phyloP scores from a whole-genome alignment of 345 rosid genomes.

The Pistacia integerrima region DNA sequence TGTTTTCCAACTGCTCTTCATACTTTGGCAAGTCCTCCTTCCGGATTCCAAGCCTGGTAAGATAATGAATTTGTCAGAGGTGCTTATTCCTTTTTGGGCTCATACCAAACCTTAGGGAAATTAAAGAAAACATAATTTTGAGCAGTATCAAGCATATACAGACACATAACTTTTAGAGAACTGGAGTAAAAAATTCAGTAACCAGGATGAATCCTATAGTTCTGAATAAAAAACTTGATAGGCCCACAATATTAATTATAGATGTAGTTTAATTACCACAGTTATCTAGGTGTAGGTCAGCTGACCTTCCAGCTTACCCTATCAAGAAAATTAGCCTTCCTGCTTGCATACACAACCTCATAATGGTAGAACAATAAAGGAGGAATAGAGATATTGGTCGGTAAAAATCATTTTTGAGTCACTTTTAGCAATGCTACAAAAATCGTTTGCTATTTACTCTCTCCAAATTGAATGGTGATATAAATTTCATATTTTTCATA shows the following conservation, averaged over 20 bases:
- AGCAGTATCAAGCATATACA: not conserved
- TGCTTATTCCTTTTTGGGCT: not conserved
- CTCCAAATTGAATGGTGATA: not conserved
- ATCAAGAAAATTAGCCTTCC: too few species aligned
- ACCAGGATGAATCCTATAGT: not conserved
- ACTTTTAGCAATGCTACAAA: too few species aligned
- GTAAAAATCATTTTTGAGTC: not conserved
- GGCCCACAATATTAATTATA: not conserved
- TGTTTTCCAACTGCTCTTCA: constrained; percentile 77
- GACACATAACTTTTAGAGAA: not conserved
- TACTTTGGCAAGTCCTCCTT: constrained; percentile 92
- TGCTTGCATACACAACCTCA: too few species aligned
- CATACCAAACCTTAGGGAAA: not conserved
- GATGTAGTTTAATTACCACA: not conserved
- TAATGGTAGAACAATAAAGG: too few species aligned
- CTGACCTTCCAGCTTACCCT: too few species aligned
- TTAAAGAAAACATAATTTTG: not conserved
- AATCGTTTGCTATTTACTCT: not conserved
- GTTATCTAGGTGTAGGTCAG: not conserved
- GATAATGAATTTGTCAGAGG: not conserved
- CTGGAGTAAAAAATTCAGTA: not conserved
- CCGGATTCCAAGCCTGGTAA: constrained; percentile 74
- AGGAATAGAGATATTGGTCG: not conserved
- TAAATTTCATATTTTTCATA: not conserved
- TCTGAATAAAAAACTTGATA: not conserved